Base-by-base conservation (phyloP, 1,139 yeast genomes). In the Suhomyces wounanorum region DNA sequence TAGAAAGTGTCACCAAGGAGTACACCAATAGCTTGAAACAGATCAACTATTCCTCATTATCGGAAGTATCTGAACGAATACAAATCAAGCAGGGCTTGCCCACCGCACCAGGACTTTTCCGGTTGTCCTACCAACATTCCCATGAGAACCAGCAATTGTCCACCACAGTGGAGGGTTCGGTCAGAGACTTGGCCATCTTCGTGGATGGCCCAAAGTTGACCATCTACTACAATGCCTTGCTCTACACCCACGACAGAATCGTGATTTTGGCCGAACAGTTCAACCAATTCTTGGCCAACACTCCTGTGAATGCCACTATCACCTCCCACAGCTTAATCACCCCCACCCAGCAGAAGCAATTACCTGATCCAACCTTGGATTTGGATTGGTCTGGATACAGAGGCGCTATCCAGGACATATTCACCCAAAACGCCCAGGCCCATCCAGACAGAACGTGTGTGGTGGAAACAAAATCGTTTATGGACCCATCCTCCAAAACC, bases 361-460 rank as follows among this genome's bases (percentile, higher is more conserved):
- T 95, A 52, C 99, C 99, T 7, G 95, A 92, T 64, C 99, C 99
- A 41, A 89, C 91, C 3, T 69, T 74, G 11, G 87, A 92, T 62
- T 78, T 94, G 58, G 96, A 91, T 67, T 94, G 98, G 98, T 76
- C 85, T 42, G 89, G 89, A 17, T 94, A 84, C 69, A 81, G 95
- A 58, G 99, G 99, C 44, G 92, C 98, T 10, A 95, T 94, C 59
- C 99, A 95, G 64, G 99, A 94, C 61, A 92, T 94, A 45, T 94
- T 94, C 69, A 84, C 86, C 68, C 83, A 78, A 51, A 94, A 94
- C 66, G 97, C 99, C 3, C 82, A 77, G 43, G 80, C 78, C 57
- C 85, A 82, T 64, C 99, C 99, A 3, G 91, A 89, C 31, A 81
- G 96, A 64, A 77, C 87, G 2, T 90, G 98, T 73, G 96, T 94